A percentile compares a stretch with the other conserved stretches of the same genome.
These are phyloP conservation scores for Galerina sulciceps DNA, from an alignment of 768 basidiomycete genomes.

Conservation along the genomic window DNA sequence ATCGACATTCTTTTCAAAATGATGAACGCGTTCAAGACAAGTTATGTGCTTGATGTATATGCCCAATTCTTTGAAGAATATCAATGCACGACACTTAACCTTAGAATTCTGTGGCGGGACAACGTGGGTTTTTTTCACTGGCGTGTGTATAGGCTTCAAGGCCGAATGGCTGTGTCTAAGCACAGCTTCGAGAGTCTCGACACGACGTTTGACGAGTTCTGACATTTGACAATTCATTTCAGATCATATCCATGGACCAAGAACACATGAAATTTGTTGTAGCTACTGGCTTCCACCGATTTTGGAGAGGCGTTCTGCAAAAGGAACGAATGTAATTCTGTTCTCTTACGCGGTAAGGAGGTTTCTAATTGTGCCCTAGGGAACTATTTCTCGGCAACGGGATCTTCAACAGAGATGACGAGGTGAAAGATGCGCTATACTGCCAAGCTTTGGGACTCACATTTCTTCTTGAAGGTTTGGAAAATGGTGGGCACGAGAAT, in stretches of 20 bases:
- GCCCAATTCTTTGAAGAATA: constrained; percentile 72
- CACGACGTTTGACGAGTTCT: constrained; percentile 9
- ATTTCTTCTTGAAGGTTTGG: constrained; percentile 49
- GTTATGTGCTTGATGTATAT: constrained; percentile 68
- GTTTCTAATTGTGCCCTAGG: constrained; percentile 31
- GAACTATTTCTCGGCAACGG: constrained; percentile 71
- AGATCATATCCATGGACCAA: constrained; percentile 81
- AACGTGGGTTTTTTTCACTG: constrained; percentile 47
- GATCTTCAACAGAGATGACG: constrained; percentile 80
- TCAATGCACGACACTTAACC: constrained; percentile 70
- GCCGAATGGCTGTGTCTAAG: constrained; percentile 6
- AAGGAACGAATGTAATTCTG: constrained; percentile 65
- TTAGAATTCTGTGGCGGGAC: constrained; percentile 71
- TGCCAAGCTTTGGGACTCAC: background rate
- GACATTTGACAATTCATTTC: constrained; percentile 3
- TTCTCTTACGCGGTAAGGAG: background rate
- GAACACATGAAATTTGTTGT: constrained; percentile 68
- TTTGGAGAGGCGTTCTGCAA: constrained; percentile 68
- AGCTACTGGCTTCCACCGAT: constrained; percentile 66
- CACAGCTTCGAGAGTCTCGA: background rate
- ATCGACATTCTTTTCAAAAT: constrained; percentile 67
- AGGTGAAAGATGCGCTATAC: constrained; percentile 42
- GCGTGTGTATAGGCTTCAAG: constrained; percentile 2
- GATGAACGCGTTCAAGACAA: constrained; percentile 56
- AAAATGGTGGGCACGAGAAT: constrained; percentile 52